Base-by-base conservation (phyloP, 495 filamentous ascomycete genomes). In the Cenococcum geophilum region DNA sequence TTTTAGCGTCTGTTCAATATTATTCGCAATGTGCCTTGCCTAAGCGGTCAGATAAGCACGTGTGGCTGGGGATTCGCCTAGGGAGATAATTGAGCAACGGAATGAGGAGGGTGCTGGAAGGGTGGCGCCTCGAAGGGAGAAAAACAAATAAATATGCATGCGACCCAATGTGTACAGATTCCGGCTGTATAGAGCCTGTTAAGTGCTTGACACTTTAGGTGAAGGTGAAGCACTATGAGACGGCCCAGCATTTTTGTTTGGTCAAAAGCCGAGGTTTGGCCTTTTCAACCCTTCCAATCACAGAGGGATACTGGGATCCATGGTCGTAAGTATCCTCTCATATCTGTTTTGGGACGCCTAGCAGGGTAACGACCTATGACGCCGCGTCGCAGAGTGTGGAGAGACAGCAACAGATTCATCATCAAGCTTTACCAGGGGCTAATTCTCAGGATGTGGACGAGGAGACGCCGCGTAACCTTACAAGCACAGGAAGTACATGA, bases 21-120 rank as follows among this genome's bases (percentile, higher is more conserved):
- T 52, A 52, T 52, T 32, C 25, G 22, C 49, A 52, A 22, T 68
- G 32, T 50, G 21, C 62, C 65, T 61, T 64, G 25, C 65, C 61
- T 45, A 68, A 64, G 65, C 57, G n/a, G 57, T 63, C 50, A 50
- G 60, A 63, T 67, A 67, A 68, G 62, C 66, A 68, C 66, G 66
- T 62, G 59, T 51, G 42, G 47, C 49, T 48, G 59, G 66, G 58
- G 49, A 49, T 51, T 60, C 57, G 54, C 61, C 20, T 53, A 61
- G 58, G 52, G 61, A 64, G 16, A 64, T 37, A 56, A 47, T 32
- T 51, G 45, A 59, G 45, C 59, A 60, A n/a, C 0, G 11, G 32
- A 21, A 58, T 57, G 58, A 55, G 55, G 61, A 40, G 62, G 27
- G 49, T 21, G 56, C 8, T 4, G 48, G n/a, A 34, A n/a, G 52